Evolutionary conservation across 306 rosid genomes (phyloP), one percentile per base, ranked within the genome.

Genomic region (Acacia crassicarpa): DNA sequence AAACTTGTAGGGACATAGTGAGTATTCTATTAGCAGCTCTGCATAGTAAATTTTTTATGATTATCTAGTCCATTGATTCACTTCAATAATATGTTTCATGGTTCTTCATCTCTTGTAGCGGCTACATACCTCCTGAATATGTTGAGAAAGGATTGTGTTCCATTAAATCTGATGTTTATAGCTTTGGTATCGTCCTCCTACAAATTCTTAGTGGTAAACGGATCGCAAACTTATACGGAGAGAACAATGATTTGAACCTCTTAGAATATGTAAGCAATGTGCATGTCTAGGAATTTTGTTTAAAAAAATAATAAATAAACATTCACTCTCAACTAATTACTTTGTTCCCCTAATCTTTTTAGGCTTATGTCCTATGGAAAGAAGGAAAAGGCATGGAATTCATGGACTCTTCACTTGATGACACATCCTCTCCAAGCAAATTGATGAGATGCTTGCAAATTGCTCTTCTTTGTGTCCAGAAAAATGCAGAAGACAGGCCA

Each of bases 1-100:
- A 81, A 80, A 44, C 79, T 88, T 67, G 91, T 88, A 33, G 91
- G 88, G 74, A 89, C 91, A 77, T 84, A 68, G 89, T 82, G 74
- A 78, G 89, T 83, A 23, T 19, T 23, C 0, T 9, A 0, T 25
- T 10, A 2, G 30, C n/a, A 40, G 40, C 35, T 13, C 15, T 54
- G 2, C 20, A 20, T 4, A 4, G 8, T 54, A 33, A 35, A 61
- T 35, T 19, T 45, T 38, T 40, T 30, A 32, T 32, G 27, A 40
- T 8, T 4, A 30, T 19, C 8, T 45, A 6, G 33, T 19, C 6
- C 27, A 10, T n/a, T 9, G 32, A 23, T 20, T 22, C 14, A 59
- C 15, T 9, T 59, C 4, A 30, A 1, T 2, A 1, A 2, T 9
- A 22, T 10, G 32, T 3, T 59, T 8, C 7, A 46, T 35, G 2